These are phyloP conservation scores for Filosporella fistucella DNA, from an alignment of 495 filamentous ascomycete genomes.

Conservation along the genomic window DNA sequence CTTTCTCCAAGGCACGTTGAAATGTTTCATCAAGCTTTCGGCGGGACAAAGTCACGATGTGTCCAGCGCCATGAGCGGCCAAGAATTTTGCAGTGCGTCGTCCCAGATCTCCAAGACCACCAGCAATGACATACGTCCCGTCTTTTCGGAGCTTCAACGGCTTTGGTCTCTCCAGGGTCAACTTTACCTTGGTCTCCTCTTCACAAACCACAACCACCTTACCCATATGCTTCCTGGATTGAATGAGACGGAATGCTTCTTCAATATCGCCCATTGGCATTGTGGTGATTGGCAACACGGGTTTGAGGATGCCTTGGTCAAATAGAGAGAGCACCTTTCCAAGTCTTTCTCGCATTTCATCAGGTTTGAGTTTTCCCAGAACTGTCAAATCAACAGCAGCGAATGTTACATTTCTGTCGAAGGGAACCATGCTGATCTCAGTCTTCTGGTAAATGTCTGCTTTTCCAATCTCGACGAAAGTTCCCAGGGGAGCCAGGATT, in stretches of 20 bases:
- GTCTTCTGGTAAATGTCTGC: conserved; percentile 19
- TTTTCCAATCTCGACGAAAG: conserved; percentile 40
- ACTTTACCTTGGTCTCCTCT: not conserved
- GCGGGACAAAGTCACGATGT: conserved; percentile 55
- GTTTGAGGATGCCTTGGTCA: conserved; percentile 20
- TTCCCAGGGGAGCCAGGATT: conserved; percentile 44
- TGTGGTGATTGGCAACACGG: conserved; percentile 30
- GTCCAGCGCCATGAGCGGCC: conserved; percentile 48
- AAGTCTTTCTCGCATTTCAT: not conserved
- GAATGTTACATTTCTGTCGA: conserved; percentile 28
- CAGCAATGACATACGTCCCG: conserved; percentile 52
- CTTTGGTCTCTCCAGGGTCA: not conserved
- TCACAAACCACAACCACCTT: conserved; percentile 38
- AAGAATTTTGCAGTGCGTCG: conserved; percentile 42
- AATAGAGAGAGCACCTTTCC: conserved; percentile 22
- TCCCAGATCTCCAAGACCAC: conserved; percentile 51
- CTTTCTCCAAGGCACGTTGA: not conserved
- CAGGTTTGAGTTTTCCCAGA: not conserved
- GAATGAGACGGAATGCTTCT: conserved; percentile 41
- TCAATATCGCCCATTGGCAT: conserved; percentile 38
- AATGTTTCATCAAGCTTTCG: conserved; percentile 29
- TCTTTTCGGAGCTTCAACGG: conserved; percentile 14
- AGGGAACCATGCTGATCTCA: conserved; percentile 23
- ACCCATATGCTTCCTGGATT: conserved; percentile 45
- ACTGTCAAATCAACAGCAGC: conserved; percentile 16